Evolutionary conservation across 2,329 filamentous ascomycete species (phyloP), one percentile per base, ranked within the genome.

Genomic region (Sarocladiaceae sp.): DNA sequence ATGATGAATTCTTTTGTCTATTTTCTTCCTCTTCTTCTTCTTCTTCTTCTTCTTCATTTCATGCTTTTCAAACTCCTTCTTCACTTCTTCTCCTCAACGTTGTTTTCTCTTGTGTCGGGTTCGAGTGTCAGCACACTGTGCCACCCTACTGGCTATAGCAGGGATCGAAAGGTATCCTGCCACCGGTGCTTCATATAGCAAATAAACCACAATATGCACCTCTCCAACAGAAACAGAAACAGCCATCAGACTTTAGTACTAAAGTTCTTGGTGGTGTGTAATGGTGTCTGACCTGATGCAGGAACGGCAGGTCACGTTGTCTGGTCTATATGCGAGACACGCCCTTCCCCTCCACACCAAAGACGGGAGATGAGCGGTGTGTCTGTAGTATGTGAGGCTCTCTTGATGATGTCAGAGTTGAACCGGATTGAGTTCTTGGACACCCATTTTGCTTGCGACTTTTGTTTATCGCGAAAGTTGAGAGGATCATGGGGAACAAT

Each of bases 261-360:
- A n/a, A n/a, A n/a, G n/a, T n/a, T n/a, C n/a, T n/a, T 35, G 34
- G 4, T n/a, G 10, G 12, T 39, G 12, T 39, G 9, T 5, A 11
- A 21, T 24, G 18, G 34, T 15, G 13, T 19, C 13, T 13, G 26
- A n/a, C n/a, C 26, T 29, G 13, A 29, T 29, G 26, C 26, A 29
- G 26, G 26, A 9, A 13, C 13, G 26, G 13, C 34, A 39, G 21
- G 21, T 39, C 34, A 39, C 34, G 34, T 39, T 39, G 34, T 12
- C 16, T 4, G 11, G 21, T 13, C 26, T 26, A 23, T 39, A 39
- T 39, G 34, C 34, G 34, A n/a, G 34, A 24, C 34, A 39, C 15
- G 19, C 34, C 20, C 7, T 33, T 33, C 19, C 34, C 34, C 34
- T 39, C 34, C 34, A 39, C 34, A 39, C 34, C 34, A 18, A 11